Evolutionary conservation across 345 rosid species (phyloP), one percentile per base, ranked within the genome.

Genomic region (Mallotus nudiflorus): DNA sequence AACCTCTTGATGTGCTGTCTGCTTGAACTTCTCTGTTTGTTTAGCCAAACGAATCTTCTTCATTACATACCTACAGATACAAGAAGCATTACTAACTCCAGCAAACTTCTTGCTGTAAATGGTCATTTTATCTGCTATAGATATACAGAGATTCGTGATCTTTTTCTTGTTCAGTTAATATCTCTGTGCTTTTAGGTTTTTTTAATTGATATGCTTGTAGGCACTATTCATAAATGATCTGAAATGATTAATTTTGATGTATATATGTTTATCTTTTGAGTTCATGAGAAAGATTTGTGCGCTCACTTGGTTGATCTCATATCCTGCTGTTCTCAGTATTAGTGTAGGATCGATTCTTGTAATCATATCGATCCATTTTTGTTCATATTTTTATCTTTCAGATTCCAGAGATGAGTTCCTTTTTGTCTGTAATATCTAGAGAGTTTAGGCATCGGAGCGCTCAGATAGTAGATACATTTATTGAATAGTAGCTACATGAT

Each of bases 11-110:
- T 74, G 72, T 11, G 86, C 85, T 45, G 84, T 78, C 6, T 60
- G 80, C 83, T 81, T 82, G 61, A 82, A 85, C 75, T 81, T 85
- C 51, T 74, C 81, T 0, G 82, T 85, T 75, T 85, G 88, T 69
- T 81, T 85, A 45, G 85, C 86, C 71, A 82, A 70, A 59, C 82
- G 82, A 42, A 85, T 85, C 81, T 76, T 85, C 76, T 85, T 85
- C 84, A 85, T 19, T 1, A 80, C 86, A 78, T 82, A 82, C 73
- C 87, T 84, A 18, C 29, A 28, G 25, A 61, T 7, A 27, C 11
- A 60, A 16, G n/a, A n/a, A n/a, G n/a, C n/a, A n/a, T n/a, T n/a
- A n/a, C n/a, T n/a, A n/a, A n/a, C n/a, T n/a, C n/a, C n/a, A n/a
- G n/a, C n/a, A n/a, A n/a, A n/a, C n/a, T n/a, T n/a, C n/a, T n/a